These are phyloP conservation scores for Boletales sp. DNA, from an alignment of 768 basidiomycete species.

Conservation along the genomic window DNA sequence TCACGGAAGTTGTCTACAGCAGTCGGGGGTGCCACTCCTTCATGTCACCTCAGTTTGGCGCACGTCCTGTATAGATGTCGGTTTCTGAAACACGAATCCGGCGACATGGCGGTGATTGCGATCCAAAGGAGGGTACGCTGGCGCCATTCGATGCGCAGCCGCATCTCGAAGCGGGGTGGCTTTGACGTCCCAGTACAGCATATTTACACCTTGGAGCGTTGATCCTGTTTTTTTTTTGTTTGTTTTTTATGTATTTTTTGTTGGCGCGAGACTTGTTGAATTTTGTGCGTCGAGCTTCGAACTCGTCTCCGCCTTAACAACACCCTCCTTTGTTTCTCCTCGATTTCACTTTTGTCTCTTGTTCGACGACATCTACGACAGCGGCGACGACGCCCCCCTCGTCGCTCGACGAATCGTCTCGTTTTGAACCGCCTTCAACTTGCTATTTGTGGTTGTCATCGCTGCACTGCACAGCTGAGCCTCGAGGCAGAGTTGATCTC, in stretches of 20 bases:
- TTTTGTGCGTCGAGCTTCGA: not conserved
- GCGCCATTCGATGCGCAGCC: constrained; percentile 6
- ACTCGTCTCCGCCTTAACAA: constrained; percentile 24
- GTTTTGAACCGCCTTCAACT: constrained; percentile 9
- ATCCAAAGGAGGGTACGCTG: not conserved
- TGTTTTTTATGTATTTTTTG: not conserved
- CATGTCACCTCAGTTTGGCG: constrained; percentile 12
- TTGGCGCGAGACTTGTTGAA: not conserved
- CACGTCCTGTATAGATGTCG: not conserved
- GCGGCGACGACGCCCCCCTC: not conserved
- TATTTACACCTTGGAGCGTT: constrained; percentile 2
- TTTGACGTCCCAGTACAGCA: constrained; percentile 9
- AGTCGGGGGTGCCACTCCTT: not conserved
- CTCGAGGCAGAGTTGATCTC: constrained; percentile 31
- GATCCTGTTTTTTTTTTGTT: too few relatives aligned
- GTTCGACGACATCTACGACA: constrained; percentile 8
- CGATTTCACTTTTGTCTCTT: not conserved
- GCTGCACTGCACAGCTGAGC: constrained; percentile 19
- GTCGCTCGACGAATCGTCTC: constrained; percentile 8
- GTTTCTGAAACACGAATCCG: not conserved
- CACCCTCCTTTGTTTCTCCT: constrained; percentile 16
- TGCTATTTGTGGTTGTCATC: constrained; percentile 18
- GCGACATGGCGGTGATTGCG: constrained; percentile 5
- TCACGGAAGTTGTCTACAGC: not conserved
- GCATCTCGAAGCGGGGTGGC: not conserved